These are phyloP conservation scores for Naganishia onofrii DNA, from an alignment of 768 basidiomycete genomes.

Conservation along the genomic window DNA sequence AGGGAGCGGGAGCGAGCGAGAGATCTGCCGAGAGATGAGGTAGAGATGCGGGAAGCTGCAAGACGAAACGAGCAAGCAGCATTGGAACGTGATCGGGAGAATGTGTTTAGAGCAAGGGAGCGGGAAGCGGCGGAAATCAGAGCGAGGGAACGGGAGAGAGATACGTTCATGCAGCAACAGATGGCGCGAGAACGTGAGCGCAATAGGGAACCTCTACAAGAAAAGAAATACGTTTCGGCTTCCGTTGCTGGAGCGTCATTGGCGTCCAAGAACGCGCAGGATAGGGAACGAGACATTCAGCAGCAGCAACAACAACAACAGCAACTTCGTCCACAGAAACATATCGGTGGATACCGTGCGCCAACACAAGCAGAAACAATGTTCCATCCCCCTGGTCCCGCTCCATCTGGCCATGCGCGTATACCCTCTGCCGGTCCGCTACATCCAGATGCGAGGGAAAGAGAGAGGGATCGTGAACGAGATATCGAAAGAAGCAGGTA, in stretches of 20 bases:
- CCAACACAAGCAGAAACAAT: slow-evolving; percentile 2
- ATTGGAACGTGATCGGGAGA: slow-evolving; percentile 7
- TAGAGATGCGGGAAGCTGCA: slow-evolving; percentile 2
- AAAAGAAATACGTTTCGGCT: slow-evolving; percentile 9
- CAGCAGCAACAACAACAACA: slow-evolving; percentile 12
- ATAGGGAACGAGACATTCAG: background rate
- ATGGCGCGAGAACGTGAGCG: slow-evolving; percentile 9
- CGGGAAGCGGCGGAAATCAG: background rate
- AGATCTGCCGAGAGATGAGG: background rate
- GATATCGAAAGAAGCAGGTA: slow-evolving; percentile 6
- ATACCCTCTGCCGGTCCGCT: background rate
- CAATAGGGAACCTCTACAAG: slow-evolving; percentile 4
- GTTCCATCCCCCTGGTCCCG: background rate
- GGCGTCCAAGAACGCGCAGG: background rate
- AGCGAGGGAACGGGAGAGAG: slow-evolving; percentile 3
- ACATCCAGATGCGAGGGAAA: background rate
- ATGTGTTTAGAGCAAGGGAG: background rate
- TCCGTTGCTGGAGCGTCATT: slow-evolving; percentile 1
- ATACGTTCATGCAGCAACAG: background rate
- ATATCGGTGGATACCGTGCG: slow-evolving; percentile 5
- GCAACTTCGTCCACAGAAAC: background rate
- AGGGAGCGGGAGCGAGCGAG: slow-evolving; percentile 6
- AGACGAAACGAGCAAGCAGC: background rate
- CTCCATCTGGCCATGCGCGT: background rate
- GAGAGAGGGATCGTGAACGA: background rate